phyloP scores from a whole-genome alignment of 2,329 filamentous ascomycete genomes.

The Tolypocladium endophyticum region DNA sequence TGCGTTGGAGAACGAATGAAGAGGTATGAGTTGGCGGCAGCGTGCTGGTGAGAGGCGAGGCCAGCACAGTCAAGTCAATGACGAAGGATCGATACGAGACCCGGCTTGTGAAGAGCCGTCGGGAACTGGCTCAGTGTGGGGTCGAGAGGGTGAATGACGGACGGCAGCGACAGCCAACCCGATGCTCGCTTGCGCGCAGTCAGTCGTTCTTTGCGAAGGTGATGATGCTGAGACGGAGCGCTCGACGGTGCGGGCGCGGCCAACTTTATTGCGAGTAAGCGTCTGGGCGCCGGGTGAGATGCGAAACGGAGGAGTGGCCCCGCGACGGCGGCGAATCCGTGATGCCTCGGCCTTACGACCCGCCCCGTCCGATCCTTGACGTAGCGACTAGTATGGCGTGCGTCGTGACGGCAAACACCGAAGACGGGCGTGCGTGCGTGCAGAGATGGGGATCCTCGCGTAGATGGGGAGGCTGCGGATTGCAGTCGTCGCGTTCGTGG shows the following conservation, averaged over 20 bases:
- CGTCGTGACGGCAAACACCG: background rate
- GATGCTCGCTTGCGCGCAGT: background rate
- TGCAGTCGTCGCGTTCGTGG: background rate
- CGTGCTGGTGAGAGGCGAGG: background rate
- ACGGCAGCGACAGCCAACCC: background rate
- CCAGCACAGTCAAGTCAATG: background rate
- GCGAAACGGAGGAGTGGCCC: conserved; percentile 1
- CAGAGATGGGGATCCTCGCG: background rate
- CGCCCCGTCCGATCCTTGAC: background rate
- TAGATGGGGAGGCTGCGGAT: background rate
- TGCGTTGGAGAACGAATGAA: background rate
- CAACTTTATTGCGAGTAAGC: background rate
- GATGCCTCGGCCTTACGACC: background rate
- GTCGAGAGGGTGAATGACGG: background rate
- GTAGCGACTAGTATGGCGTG: background rate
- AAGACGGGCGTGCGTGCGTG: background rate
- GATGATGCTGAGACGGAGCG: background rate
- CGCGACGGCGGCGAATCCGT: background rate
- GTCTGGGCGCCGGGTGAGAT: background rate
- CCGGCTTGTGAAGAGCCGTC: background rate
- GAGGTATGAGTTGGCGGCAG: background rate
- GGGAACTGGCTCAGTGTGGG: background rate
- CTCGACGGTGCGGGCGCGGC: background rate
- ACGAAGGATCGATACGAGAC: background rate
- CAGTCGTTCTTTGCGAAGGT: background rate